These are phyloP conservation scores for Thraustotheca clavata DNA, from an alignment of 352 stramenopile genomes.

Conservation along the genomic window DNA sequence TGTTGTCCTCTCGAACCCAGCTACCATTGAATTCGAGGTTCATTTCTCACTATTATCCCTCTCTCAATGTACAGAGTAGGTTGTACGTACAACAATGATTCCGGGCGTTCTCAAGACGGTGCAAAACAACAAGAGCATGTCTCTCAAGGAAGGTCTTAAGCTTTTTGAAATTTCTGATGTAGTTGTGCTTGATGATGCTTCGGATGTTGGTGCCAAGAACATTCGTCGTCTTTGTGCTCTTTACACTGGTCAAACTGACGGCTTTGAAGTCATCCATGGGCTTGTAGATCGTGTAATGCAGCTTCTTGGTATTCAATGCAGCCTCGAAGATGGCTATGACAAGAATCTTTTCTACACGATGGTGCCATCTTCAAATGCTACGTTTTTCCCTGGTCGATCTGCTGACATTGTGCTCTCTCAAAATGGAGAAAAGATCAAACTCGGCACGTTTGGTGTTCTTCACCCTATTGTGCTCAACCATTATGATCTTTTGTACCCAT, in stretches of 20 bases:
- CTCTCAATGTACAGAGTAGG: slow-evolving; percentile 11
- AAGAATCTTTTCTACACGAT: slow-evolving; percentile 54
- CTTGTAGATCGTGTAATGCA: slow-evolving; percentile 98
- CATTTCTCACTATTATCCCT: neutral
- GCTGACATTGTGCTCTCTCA: slow-evolving; percentile 91
- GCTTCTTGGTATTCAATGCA: slow-evolving; percentile 88
- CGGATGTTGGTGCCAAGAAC: slow-evolving; percentile 95
- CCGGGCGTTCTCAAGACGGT: slow-evolving; percentile 98
- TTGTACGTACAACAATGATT: slow-evolving; percentile 97
- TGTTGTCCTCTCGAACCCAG: slow-evolving; percentile 97
- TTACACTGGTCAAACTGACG: slow-evolving; percentile 95
- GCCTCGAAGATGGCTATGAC: slow-evolving; percentile 53
- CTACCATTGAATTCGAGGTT: slow-evolving; percentile 98
- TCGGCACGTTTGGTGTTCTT: slow-evolving; percentile 97
- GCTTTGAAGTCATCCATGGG: slow-evolving; percentile 99
- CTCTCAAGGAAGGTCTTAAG: slow-evolving; percentile 96
- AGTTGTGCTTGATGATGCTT: slow-evolving; percentile 90
- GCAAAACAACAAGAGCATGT: slow-evolving; percentile 97
- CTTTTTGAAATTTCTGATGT: slow-evolving; percentile 99
- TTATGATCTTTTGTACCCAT: slow-evolving; percentile 97
- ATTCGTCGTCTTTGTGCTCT: slow-evolving; percentile 91
- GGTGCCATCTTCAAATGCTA: slow-evolving; percentile 29
- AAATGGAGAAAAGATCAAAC: slow-evolving; percentile 47
- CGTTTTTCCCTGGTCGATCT: slow-evolving; percentile 96
- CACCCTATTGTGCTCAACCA: slow-evolving; percentile 96